Evolutionary conservation across 176 grass and related monocot species (phyloP), one percentile per base, ranked within the genome.

Genomic region (Oryza longistaminata): DNA sequence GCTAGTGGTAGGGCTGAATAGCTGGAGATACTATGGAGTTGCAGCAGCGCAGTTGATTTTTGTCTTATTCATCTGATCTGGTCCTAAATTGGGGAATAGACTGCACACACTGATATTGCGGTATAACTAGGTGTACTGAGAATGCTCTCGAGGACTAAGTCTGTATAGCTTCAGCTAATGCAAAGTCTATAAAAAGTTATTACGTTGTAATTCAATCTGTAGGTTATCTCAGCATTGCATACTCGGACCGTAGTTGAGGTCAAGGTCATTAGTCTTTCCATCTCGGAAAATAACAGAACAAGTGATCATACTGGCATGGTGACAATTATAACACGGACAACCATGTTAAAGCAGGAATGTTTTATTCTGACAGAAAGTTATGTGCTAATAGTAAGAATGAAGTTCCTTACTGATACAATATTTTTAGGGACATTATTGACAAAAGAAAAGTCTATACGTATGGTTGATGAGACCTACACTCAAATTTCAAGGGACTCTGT

Each of bases 71-170:
- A n/a, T n/a, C n/a, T n/a, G n/a, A 27, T 27, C 3, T 48, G 39
- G 58, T 22, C 46, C 35, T 17, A n/a, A n/a, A n/a, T 53, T 64
- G 50, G 50, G 46, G 29, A 81, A n/a, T 37, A 60, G 70, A 73
- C 15, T 60, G 79, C 35, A 12, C 67, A 10, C n/a, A 15, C 3
- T 46, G 39, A n/a, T 68, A 25, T 73, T 25, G 61, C 55, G 55
- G 66, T 72, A 44, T 61, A 24, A 17, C 44, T 72, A n/a, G 66
- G 48, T 52, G n/a, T 61, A 7, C 22, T 58, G 60, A 70, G 35
- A n/a, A 37, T 2, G 15, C 55, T 21, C 64, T n/a, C 68, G 52
- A 55, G 17, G 60, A 87, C 75, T 90, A 83, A 45, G 37, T 83
- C 31, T 11, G n/a, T 87, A 25, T 73, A 48, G 67, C 64, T 81